These are phyloP conservation scores for Vitis hybrid DNA, from an alignment of 177 flowering plant species.

Conservation along the genomic window DNA sequence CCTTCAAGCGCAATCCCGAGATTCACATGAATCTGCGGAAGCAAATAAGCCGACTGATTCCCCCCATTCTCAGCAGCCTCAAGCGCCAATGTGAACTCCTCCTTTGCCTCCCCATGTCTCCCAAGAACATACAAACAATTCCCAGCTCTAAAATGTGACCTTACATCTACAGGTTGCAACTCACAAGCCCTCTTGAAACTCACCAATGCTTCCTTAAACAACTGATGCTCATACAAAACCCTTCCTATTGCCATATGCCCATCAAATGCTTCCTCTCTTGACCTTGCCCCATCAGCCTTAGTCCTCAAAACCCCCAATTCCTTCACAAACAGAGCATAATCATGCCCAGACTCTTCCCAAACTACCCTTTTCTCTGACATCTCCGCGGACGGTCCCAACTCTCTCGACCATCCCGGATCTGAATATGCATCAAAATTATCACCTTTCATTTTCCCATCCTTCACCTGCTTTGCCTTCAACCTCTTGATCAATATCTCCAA, in stretches of 20 bases:
- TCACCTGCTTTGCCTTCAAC: conserved; percentile 65
- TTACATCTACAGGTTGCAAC: conserved; percentile 80
- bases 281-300: conserved; percentile 73
- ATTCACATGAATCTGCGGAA: conserved; percentile 95
- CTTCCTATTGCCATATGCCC: conserved; percentile 97
- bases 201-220: conserved; percentile 77
- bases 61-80: conserved; percentile 92
- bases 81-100: conserved; percentile 69
- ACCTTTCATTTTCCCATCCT: conserved; percentile 70
- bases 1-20: conserved; percentile 90
- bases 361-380: conserved; percentile 53
- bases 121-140: conserved; percentile 75
- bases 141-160: conserved; percentile 88
- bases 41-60: conserved; percentile 79
- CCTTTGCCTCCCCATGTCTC: conserved; percentile 65
- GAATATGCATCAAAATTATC: conserved; percentile 76
- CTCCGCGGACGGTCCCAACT: conserved; percentile 74
- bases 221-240: conserved; percentile 78
- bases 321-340: conserved; percentile 64
- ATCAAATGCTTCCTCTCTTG: conserved; percentile 88
- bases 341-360: conserved; percentile 85
- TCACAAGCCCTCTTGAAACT: conserved; percentile 92
- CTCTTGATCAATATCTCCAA: conserved; percentile 83
- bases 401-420: conserved; percentile 94
- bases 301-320: conserved; percentile 72